Evolutionary conservation across 805 yeast species (phyloP), one percentile per base, ranked within the genome.

Genomic region (Groenewaldozyma salmanticensis): DNA sequence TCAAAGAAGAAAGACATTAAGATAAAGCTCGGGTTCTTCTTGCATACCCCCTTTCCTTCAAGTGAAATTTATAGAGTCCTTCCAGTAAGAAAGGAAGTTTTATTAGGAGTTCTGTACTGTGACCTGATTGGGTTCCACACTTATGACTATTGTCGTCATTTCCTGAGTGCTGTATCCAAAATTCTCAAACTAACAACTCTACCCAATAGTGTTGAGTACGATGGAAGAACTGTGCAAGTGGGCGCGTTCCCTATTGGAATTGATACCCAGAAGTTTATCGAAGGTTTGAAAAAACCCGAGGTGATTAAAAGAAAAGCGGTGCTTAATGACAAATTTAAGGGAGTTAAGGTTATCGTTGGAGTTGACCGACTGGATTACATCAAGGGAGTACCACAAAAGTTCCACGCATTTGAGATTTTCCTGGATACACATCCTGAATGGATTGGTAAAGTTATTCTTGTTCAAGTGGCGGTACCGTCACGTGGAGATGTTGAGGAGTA

Each of bases 181-280:
- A 82, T 92, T 16, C 71, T 92, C 40, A 74, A 83, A 46, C 76
- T 87, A 5, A 80, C 79, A 38, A 87, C 96, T 0, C 69, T 82
- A 46, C 98, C 98, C 3, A 88, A 87, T 49, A 95, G 96, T 16
- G 83, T 92, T 16, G 80, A 81, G 47, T 85, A 72, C 57, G 68
- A 77, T 34, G 83, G 85, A 21, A 68, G 90, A 39, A 75, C 76
- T 45, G 90, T 92, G 35, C 75, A 77, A 21, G 86, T 92, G 27
- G 96, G 96, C 19, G 96, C 97, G 0, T 90, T 88, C 72, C 98
- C 99, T n/a, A 92, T 92, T 51, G 99, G 99, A 43, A 92, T 92
- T 45, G 98, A 92, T 57, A 95, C 87, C 18, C 95, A 86, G 44
- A 85, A 84, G 51, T 92, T 92, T 60, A 65, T 81, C 13, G 82